A percentile compares a stretch with the other conserved stretches of the same genome.
phyloP scores from a whole-genome alignment of 1,284 basidiomycete genomes.

The Spongiforma sp. region DNA sequence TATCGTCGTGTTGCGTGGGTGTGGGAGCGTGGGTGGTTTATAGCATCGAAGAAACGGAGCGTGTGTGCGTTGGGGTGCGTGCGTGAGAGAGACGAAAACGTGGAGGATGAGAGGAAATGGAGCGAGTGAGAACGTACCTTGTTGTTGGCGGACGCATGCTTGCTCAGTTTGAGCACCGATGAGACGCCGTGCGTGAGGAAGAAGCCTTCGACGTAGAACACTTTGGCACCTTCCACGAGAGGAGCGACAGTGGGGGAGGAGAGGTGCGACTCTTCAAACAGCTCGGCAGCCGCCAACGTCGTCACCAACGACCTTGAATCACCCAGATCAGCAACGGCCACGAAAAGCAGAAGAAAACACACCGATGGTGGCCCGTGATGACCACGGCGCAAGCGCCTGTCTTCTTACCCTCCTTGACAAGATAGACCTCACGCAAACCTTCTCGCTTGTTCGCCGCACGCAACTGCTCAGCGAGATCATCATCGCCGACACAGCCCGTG shows the following conservation, averaged over 20 bases:
- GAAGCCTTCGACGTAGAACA: conserved; percentile 97
- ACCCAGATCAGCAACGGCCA: conserved; percentile 5
- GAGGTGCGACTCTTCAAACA: conserved; percentile 85
- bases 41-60: not conserved
- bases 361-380: conserved; percentile 94
- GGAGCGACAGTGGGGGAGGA: conserved; percentile 78
- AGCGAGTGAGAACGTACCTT: conserved; percentile 57
- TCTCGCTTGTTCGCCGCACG: conserved; percentile 94
- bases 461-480: conserved; percentile 89
- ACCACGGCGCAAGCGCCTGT: conserved; percentile 98
- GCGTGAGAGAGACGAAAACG: conserved; percentile 6
- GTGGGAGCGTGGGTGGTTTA: not conserved
- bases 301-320: conserved; percentile 85
- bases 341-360: not conserved
- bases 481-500: conserved; percentile 94
- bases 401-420: conserved; percentile 84
- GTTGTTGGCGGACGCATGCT: conserved; percentile 77
- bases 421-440: conserved; percentile 89
- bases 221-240: conserved; percentile 81
- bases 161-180: conserved; percentile 77
- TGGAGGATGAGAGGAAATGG: not conserved
- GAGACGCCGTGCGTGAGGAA: conserved; percentile 95
- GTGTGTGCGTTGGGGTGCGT: not conserved
- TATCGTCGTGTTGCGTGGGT: too few species aligned
- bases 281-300: conserved; percentile 89